Base-by-base conservation (phyloP, 2,329 filamentous ascomycete species). In the Sarocladium strictum region DNA sequence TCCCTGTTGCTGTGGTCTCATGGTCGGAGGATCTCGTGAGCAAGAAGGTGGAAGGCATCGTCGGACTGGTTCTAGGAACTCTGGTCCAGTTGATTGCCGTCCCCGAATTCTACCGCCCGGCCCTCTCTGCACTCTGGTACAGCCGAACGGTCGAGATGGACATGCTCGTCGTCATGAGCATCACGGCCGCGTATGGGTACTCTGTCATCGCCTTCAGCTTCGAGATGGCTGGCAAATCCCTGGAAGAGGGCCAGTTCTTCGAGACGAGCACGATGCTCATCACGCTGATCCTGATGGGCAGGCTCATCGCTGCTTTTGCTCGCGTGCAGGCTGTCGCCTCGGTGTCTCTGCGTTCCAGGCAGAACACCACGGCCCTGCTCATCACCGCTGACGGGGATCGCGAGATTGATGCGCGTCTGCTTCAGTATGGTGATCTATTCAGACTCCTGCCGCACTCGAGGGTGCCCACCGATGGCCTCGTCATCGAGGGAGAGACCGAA, bases 391-490 rank as follows among this genome's bases (percentile, higher is more conserved):
- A 60, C 2, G 60, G 62, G 1, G 67, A 71, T 1, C 61, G 51
- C 5, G 78, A 84, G 32, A 84, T 92, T 24, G 88, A 92, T 61
- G 71, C 76, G 2, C 74, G 72, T 0, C 76, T 92, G 1, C 74
- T 93, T 1, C 86, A 93, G 60, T 86, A 85, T 56, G 85, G 84
- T 0, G 89, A 94, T 61, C 59, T 70, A 0, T 86, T 93, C 69
- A 80, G 77, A 33, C 77, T 89, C 2, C 61, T 71, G 0, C 84
- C 87, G 0, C 80, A 90, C 19, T 69, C 71, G 0, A 65, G 63
- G 1, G 72, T 91, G 3, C 79, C 82, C 0, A 92, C 89, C 0
- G 89, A 94, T 60, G 89, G 89, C 0, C 78, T 74, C 0, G 78
- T 93, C 0, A 57, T 85, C 0, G 69, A 70, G 2, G 89, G 89